Evolutionary conservation across 768 basidiomycete species (phyloP), one percentile per base, ranked within the genome.

Genomic region (Strobilomyces echinocephalus): DNA sequence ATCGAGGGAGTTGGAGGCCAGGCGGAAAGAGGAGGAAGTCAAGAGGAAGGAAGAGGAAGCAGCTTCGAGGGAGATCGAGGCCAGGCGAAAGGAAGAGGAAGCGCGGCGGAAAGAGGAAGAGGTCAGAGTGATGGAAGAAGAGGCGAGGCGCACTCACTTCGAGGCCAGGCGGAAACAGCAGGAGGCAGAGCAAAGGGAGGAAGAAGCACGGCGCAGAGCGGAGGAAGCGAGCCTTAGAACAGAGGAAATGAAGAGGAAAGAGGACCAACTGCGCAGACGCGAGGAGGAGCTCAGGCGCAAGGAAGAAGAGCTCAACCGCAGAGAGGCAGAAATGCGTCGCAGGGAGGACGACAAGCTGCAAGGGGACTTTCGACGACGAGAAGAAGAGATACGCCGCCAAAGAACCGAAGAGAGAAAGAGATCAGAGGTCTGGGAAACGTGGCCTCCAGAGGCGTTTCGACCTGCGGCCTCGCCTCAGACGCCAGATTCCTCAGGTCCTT

Each of bases 291-390:
- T 66, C 9, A 60, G 36, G 28, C 63, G 61, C n/a, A 60, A 55
- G 48, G 73, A 74, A 44, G 71, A 69, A 47, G 73, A 67, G 18
- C 56, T 65, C 15, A 60, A 52, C 49, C 68, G 62, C 53, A 60
- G 68, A 43, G 65, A 67, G 54, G 60, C 65, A 44, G 70, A 72
- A 15, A 61, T 64, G 55, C 60, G 67, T 40, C 69, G 65, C 38
- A 61, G 60, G 55, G 64, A 64, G 30, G 66, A 61, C 16, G 69
- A 60, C 47, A 65, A 58, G 26, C 24, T 54, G 56, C 58, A 70
- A 54, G 64, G 63, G 0, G 65, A 65, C 11, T 65, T 68, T 50
- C 63, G 61, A 45, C 71, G 54, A 57, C 68, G 64, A 38, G 69
- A 67, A 51, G 67, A 66, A 46, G 65, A 69, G 12, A 72, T 63